Percentiles rank a stretch among this genome's conserved stretches.
Evolutionary conservation across 2,329 filamentous ascomycete genomes (phyloP).

Genomic region (Ophiostoma sp.): DNA sequence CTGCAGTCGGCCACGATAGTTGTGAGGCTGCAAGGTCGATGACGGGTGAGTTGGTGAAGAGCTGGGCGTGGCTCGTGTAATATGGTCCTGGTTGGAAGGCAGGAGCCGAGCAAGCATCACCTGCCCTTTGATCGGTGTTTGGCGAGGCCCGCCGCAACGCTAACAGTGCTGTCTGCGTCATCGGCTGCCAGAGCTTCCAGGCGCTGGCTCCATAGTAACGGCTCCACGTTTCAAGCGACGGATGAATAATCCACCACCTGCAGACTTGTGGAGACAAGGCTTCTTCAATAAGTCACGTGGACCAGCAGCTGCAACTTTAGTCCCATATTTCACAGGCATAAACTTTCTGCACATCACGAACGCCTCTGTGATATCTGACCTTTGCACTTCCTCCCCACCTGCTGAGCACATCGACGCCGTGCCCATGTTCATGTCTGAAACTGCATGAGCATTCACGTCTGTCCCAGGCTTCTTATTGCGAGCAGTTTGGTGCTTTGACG

Average conservation of each 20-base stretch:
- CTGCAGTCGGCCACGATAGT: neutral
- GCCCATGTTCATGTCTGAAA: neutral
- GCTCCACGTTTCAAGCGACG: neutral
- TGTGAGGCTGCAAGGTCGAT: neutral
- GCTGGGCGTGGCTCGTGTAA: neutral
- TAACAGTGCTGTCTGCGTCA: conserved; percentile 11
- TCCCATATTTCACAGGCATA: too few relatives aligned
- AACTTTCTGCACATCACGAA: too few relatives aligned
- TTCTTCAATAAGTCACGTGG: conserved; percentile 4
- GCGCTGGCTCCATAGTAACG: conserved; percentile 9
- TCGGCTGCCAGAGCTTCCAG: conserved; percentile 1
- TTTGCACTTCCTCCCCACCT: neutral
- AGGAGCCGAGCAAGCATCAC: neutral
- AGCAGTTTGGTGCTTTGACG: neutral
- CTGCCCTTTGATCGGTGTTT: conserved; percentile 3
- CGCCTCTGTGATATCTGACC: too few relatives aligned
- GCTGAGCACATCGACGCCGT: neutral
- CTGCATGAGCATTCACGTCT: neutral
- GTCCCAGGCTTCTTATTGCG: neutral
- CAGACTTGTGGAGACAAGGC: neutral
- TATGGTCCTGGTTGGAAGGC: conserved; percentile 1
- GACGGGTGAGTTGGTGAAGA: neutral
- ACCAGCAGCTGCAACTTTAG: conserved; percentile 16
- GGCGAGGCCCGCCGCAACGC: neutral
- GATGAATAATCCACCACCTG: neutral